Base-by-base conservation (phyloP, 2,329 filamentous ascomycete species). In the Coleophoma eucalyptorum region DNA sequence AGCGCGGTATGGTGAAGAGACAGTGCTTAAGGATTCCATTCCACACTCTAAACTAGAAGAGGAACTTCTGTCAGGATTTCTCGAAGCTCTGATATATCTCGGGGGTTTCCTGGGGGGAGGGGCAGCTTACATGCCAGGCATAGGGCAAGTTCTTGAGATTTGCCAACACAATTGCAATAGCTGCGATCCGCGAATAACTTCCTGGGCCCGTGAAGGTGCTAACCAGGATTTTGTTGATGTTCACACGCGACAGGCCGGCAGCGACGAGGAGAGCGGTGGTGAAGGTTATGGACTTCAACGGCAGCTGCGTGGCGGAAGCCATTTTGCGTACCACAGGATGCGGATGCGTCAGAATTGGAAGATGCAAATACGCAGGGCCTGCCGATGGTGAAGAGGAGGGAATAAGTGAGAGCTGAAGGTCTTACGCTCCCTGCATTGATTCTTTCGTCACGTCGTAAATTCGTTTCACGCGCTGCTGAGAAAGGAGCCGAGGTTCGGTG, bases 101-200 rank as follows among this genome's bases (percentile, higher is more conserved):
- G 21, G 16, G 11, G 4, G 15, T 38, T 16, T 5, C 43, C 6
- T 26, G 31, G 34, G 13, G 53, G 31, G 5, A 33, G 51, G 16
- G 35, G 21, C 46, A 35, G 72, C 76, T 43, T 71, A 81, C 76
- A 71, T 83, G 80, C 81, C 81, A 85, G 15, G 79, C 71, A 32
- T 78, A 73, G 0, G 81, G 81, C 1, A 82, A 58, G 49, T 74
- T 80, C 67, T 85, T 85, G 55, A 82, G 55, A 56, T 84, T 85
- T 16, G 72, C 56, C 15, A 80, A 50, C 6, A 74, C 67, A 46
- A 78, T 65, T 4, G 72, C 31, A 4, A 73, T 26, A 8, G 58
- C 55, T 10, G 58, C 44, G 35, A 65, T 64, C 20, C 64, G 55
- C 2, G 59, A 65, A 37, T 63, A 61, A 26, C 52, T 62, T 3